phyloP scores from a whole-genome alignment of 768 basidiomycete genomes.

The Phaeolepiota aurea region DNA sequence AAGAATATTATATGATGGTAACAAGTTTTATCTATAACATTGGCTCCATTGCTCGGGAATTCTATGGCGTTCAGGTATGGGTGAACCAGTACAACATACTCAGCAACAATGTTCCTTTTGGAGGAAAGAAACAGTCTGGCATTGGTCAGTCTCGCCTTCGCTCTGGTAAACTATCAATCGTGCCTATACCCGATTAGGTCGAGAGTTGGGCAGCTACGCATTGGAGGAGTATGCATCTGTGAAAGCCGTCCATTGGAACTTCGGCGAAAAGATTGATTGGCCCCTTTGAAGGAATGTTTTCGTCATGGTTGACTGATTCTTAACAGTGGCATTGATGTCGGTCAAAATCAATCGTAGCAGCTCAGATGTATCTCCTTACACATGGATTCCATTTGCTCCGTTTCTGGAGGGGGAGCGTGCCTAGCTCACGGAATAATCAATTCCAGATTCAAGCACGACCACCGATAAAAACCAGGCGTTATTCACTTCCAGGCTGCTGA shows the following conservation, averaged over 20 bases:
- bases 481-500: neutral
- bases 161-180: neutral
- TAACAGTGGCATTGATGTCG: too few relatives aligned
- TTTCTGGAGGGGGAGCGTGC: too few relatives aligned
- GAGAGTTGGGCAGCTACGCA: conserved; percentile 82
- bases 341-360: too few relatives aligned
- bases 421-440: too few relatives aligned
- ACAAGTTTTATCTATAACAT: neutral
- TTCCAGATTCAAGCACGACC: too few relatives aligned
- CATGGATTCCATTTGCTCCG: too few relatives aligned
- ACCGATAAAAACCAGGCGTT: too few relatives aligned
- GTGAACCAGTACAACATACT: conserved; percentile 84
- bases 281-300: conserved; percentile 44
- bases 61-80: conserved; percentile 57
- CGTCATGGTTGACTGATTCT: too few relatives aligned
- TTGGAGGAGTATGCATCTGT: conserved; percentile 79
- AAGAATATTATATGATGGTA: neutral
- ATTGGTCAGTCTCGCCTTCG: conserved; percentile 43
- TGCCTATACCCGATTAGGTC: conserved; percentile 35
- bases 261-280: conserved; percentile 74
- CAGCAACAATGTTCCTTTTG: conserved; percentile 88
- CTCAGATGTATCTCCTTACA: too few relatives aligned
- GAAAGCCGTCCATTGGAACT: conserved; percentile 84
- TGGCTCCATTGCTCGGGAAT: neutral
- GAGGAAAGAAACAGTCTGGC: conserved; percentile 91